Evolutionary conservation across 108 stramenopile genomes (phyloP).

Genomic region (Cyclostephanos tholiformis): DNA sequence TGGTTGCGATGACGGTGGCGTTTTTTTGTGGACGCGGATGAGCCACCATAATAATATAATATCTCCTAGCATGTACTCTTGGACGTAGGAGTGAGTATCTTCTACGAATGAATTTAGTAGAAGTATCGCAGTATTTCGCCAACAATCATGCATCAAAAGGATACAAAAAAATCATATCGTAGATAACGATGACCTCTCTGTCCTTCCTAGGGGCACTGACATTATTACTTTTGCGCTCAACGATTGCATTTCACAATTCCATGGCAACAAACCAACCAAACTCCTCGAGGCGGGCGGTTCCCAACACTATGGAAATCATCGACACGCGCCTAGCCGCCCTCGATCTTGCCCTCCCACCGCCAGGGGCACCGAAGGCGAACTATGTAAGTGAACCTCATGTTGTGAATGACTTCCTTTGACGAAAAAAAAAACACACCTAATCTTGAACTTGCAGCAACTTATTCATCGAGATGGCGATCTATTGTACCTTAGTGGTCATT

Average conservation of each 20-base stretch:
- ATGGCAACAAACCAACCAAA: constrained; percentile 1
- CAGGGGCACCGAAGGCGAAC: constrained; percentile 45
- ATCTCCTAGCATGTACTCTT: too few relatives aligned
- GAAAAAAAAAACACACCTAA: neutral
- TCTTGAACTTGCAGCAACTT: constrained; percentile 20
- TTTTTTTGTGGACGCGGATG: too few relatives aligned
- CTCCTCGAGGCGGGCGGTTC: neutral
- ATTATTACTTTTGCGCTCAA: constrained; percentile 1
- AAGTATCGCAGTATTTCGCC: too few relatives aligned
- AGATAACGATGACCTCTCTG: too few relatives aligned
- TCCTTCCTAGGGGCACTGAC: neutral
- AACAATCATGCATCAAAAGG: too few relatives aligned
- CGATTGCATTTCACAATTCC: neutral
- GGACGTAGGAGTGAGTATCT: too few relatives aligned
- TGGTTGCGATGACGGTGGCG: too few relatives aligned
- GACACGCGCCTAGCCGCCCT: constrained; percentile 32
- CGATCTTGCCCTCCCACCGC: constrained; percentile 29
- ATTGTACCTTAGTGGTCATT: constrained; percentile 55
- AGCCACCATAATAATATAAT: too few relatives aligned
- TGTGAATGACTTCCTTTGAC: neutral
- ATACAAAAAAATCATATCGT: too few relatives aligned
- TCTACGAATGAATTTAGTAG: too few relatives aligned
- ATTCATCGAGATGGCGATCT: constrained; percentile 51
- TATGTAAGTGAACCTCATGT: constrained; percentile 17
- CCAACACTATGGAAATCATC: constrained; percentile 33